Evolutionary conservation across 148 eudicot species (phyloP).

Genomic region (Gaultheria prostrata): DNA sequence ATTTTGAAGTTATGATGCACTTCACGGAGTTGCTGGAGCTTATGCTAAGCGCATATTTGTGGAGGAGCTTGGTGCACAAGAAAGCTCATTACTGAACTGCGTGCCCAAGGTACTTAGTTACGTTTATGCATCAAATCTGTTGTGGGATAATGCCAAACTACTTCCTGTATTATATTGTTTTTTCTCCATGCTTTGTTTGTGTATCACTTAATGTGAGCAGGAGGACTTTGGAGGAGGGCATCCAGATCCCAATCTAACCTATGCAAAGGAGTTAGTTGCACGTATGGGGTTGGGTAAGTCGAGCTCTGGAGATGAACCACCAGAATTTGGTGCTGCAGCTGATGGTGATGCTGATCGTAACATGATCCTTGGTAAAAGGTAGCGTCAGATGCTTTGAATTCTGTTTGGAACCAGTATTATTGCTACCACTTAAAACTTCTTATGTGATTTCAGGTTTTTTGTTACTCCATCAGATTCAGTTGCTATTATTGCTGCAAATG

Average conservation of each 20-base stretch:
- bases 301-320: conserved; percentile 56
- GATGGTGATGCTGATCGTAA: conserved; percentile 99
- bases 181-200: conserved; percentile 5
- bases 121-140: not conserved
- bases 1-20: conserved; percentile 75
- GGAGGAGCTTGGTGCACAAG: conserved; percentile 84
- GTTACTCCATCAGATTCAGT: conserved; percentile 98
- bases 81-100: conserved; percentile 76
- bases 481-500: conserved; percentile 98
- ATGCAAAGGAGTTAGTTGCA: conserved; percentile 88
- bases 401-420: not conserved
- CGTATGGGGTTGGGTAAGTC: conserved; percentile 94
- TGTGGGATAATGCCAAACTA: not conserved
- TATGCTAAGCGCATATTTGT: conserved; percentile 89
- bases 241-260: conserved; percentile 98
- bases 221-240: conserved; percentile 99
- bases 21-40: conserved; percentile 97
- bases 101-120: conserved; percentile 63
- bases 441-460: conserved; percentile 63
- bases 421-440: conserved; percentile 7
- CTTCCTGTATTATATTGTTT: not conserved
- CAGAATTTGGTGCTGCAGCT: conserved; percentile 98
- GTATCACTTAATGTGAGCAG: conserved; percentile 30
- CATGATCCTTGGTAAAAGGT: conserved; percentile 97
- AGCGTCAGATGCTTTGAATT: conserved; percentile 10